These are phyloP conservation scores for Allium fistulosum DNA, from an alignment of 106 monocot species.

Conservation along the genomic window DNA sequence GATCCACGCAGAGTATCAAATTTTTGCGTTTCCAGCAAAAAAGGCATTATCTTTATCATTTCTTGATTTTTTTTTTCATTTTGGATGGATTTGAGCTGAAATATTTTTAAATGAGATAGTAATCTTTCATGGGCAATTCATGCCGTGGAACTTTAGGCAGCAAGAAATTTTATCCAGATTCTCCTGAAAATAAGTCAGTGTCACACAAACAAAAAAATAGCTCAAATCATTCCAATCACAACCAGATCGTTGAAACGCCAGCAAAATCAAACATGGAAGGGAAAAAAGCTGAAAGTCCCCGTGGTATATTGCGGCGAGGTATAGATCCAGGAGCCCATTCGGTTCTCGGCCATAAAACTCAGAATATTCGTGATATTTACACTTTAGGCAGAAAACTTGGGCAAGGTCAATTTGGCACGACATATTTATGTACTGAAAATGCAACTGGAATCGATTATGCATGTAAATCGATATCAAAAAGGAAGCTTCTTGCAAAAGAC, in stretches of 20 bases:
- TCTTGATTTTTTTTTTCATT: too few relatives aligned
- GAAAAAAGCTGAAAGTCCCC: background rate
- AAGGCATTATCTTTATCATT: background rate
- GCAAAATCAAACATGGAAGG: background rate
- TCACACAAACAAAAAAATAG: background rate
- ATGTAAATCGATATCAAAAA: constrained; percentile 40
- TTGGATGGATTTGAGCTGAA: too few relatives aligned
- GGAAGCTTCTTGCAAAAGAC: constrained; percentile 32
- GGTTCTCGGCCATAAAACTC: constrained; percentile 33
- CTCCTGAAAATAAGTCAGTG: background rate
- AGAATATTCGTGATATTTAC: constrained; percentile 31
- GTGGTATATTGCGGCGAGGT: constrained; percentile 8
- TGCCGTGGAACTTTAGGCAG: constrained; percentile 36
- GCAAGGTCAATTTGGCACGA: constrained; percentile 42
- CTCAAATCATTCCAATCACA: background rate
- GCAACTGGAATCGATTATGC: constrained; percentile 27
- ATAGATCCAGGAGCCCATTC: background rate
- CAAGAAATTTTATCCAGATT: background rate
- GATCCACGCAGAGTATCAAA: background rate
- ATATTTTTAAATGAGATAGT: background rate
- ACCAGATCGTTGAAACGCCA: background rate
- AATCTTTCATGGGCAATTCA: constrained; percentile 59
- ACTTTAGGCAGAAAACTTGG: constrained; percentile 26
- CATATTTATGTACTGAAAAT: constrained; percentile 32
- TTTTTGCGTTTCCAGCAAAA: background rate